Evolutionary conservation across 225 moss, liverwort and hornwort species (phyloP), one percentile per base, ranked within the genome.

Genomic region (Bryoerythrophyllum caledonicum): DNA sequence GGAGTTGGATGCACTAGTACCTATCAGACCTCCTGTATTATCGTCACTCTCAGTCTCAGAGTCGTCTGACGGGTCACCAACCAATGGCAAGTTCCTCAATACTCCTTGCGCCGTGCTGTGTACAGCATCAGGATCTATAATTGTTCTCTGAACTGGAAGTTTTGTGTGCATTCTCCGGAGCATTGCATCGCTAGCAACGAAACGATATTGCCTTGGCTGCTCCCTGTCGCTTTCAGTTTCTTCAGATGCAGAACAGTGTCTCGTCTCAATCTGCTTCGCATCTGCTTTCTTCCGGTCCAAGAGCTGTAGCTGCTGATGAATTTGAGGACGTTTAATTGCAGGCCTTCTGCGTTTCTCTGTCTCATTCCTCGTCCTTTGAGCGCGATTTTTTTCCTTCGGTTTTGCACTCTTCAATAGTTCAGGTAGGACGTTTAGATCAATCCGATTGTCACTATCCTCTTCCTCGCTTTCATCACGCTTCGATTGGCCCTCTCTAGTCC

Each of bases 161-260:
- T 82, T 72, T 23, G 77, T 76, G 38, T 73, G 74, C 44, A 37
- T 14, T 21, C 71, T 82, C 37, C 67, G 67, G 14, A 62, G 65
- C 35, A 69, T 43, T 28, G 54, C 37, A 37, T 64, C 72, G 41
- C 32, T 68, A 58, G 68, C 55, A 68, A 49, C n/a, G 56, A 72
- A 60, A 65, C 63, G 17, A 40, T 70, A 60, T n/a, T n/a, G n/a
- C n/a, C 53, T 55, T 58, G 55, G 69, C 51, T 78, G 81, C 71
- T 88, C 88, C 78, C 70, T 81, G 68, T 88, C 88, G 76, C 85
- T 86, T 70, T 88, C 88, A 43, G 85, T 88, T 79, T 83, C 85
- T 83, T 85, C 88, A 66, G 88, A 88, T 63, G 88, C 83, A 32
- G 80, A 78, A 34, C 53, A 75, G 17, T 76, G 67, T 56, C 30